phyloP scores from a whole-genome alignment of 2,329 filamentous ascomycete species.

The Penicillium sp. region DNA sequence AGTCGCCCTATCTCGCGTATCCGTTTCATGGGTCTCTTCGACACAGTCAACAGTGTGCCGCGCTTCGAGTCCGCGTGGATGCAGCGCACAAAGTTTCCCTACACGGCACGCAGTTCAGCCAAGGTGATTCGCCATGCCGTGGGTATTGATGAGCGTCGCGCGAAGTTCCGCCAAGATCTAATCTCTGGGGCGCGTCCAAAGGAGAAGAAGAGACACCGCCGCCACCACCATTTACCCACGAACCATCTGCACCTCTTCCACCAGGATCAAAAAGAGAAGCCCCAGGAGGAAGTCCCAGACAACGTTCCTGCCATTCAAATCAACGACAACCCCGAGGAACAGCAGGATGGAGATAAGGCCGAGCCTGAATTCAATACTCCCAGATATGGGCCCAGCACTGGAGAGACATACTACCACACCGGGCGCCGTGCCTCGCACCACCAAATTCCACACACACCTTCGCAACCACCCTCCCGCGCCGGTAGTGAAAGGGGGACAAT shows the following conservation, averaged over 20 bases:
- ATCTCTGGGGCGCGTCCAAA: conserved; percentile 47
- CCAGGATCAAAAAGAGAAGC: conserved; percentile 15
- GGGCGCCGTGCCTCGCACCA: conserved; percentile 11
- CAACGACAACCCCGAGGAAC: conserved; percentile 25
- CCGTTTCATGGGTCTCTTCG: conserved; percentile 74
- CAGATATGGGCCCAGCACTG: conserved; percentile 19
- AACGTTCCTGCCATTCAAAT: conserved; percentile 35
- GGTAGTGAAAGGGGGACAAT: conserved; percentile 15
- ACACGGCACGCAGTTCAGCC: conserved; percentile 55
- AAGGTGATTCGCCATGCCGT: conserved; percentile 59
- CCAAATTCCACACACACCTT: conserved; percentile 18
- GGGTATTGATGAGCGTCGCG: conserved; percentile 58
- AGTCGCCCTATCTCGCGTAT: conserved; percentile 72
- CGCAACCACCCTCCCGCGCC: conserved; percentile 3
- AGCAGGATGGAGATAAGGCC: conserved; percentile 3
- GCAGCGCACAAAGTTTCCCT: conserved; percentile 73
- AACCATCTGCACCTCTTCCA: conserved; percentile 26
- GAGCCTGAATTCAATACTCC: conserved; percentile 2
- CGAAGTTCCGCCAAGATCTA: conserved; percentile 59
- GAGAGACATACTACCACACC: conserved; percentile 34
- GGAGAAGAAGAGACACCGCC: conserved; percentile 21
- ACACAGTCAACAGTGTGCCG: conserved; percentile 78
- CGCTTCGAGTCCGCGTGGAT: conserved; percentile 71
- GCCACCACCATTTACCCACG: conserved; percentile 22
- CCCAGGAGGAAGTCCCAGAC: conserved; percentile 13